phyloP scores from a whole-genome alignment of 768 basidiomycete species.

The Russula ochroleuca region DNA sequence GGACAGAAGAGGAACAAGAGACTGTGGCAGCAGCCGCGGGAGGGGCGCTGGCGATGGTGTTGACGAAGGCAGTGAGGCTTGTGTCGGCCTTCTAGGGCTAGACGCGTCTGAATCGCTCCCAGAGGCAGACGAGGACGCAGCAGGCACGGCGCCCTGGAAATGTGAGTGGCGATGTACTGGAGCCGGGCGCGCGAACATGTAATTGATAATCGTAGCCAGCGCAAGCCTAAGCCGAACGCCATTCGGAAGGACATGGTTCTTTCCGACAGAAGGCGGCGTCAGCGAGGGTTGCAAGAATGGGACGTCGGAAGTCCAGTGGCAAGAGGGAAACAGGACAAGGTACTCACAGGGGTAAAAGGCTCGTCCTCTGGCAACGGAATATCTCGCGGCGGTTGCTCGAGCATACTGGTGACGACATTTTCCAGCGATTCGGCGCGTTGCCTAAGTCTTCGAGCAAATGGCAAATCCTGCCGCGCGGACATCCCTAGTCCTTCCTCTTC shows the following conservation, averaged over 20 bases:
- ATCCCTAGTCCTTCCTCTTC: constrained; percentile 53
- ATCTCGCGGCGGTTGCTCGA: constrained; percentile 68
- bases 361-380: constrained; percentile 56
- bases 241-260: constrained; percentile 68
- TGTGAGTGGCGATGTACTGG: constrained; percentile 36
- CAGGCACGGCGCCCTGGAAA: constrained; percentile 24
- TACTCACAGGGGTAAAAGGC: constrained; percentile 38
- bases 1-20: constrained; percentile 30
- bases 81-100: constrained; percentile 27
- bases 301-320: neutral
- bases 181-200: constrained; percentile 70
- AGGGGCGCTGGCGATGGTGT: neutral
- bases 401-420: constrained; percentile 77
- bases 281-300: neutral
- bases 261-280: constrained; percentile 36
- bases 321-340: neutral
- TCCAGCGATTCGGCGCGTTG: constrained; percentile 78
- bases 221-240: constrained; percentile 76
- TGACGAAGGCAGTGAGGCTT: constrained; percentile 29
- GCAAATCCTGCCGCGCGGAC: constrained; percentile 52
- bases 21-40: constrained; percentile 9
- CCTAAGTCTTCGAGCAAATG: constrained; percentile 58
- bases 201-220: constrained; percentile 73
- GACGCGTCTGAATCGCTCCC: constrained; percentile 30
- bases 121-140: constrained; percentile 13